Conservation (phyloP, 805 yeast genomes). For the Huiozyma naganishii region DNA sequence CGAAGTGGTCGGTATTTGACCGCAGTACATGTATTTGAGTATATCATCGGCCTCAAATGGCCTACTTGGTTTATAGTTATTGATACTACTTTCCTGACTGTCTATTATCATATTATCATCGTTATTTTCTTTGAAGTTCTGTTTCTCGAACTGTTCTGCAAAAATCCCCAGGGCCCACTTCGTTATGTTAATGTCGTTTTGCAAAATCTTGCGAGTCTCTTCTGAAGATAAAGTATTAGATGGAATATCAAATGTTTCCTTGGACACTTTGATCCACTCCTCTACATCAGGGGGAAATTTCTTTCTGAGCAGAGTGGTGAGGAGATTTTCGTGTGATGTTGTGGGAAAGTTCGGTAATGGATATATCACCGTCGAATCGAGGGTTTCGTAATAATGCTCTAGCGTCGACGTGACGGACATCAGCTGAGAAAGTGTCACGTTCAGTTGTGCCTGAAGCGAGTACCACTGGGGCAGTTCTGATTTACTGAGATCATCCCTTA, state of each 20-base stretch:
- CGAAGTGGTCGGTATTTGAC: conserved; percentile 12
- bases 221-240: conserved; percentile 17
- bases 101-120: not conserved
- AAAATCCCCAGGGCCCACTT: conserved; percentile 54
- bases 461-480: conserved; percentile 39
- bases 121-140: conserved; percentile 44
- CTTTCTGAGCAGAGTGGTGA: conserved; percentile 77
- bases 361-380: conserved; percentile 62
- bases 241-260: conserved; percentile 25
- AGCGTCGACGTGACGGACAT: conserved; percentile 65
- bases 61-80: conserved; percentile 13
- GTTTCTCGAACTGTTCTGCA: conserved; percentile 42
- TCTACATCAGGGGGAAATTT: conserved; percentile 85
- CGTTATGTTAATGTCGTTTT: conserved; percentile 55
- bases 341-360: conserved; percentile 83
- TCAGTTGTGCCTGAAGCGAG: conserved; percentile 73
- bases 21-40: conserved; percentile 37
- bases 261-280: conserved; percentile 60
- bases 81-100: conserved; percentile 56
- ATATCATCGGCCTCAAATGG: conserved; percentile 32
- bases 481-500: conserved; percentile 42
- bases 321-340: conserved; percentile 67
- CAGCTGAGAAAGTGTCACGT: conserved; percentile 72
- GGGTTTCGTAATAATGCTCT: conserved; percentile 44
- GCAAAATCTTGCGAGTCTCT: conserved; percentile 16